Evolutionary conservation across 768 basidiomycete species (phyloP).

Genomic region (Lentinula sp.): DNA sequence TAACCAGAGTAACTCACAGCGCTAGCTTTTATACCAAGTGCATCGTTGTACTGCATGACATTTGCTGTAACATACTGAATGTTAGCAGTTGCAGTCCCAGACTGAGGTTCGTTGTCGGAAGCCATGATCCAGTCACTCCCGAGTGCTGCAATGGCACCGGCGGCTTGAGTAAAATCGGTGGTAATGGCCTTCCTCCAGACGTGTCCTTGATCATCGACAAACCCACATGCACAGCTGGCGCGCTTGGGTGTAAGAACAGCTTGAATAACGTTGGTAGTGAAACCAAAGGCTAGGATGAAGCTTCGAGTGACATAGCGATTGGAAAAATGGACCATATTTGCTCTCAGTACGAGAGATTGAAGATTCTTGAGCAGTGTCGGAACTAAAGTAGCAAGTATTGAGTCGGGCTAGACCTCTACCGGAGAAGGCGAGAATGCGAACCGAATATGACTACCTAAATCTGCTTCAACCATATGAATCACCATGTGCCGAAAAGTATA

Average conservation of each 20-base stretch:
- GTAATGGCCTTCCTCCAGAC: conserved; percentile 12
- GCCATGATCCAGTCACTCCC: conserved; percentile 10
- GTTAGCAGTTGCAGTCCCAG: conserved; percentile 5
- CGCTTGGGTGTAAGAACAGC: background rate
- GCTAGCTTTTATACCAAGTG: conserved; percentile 12
- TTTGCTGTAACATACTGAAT: conserved; percentile 12
- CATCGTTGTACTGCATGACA: conserved; percentile 9
- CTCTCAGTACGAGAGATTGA: no score
- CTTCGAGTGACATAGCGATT: background rate
- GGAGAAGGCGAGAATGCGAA: no score
- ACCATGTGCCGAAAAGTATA: no score
- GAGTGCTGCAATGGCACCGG: conserved; percentile 12
- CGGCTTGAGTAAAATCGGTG: conserved; percentile 10
- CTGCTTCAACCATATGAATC: no score
- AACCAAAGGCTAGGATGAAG: background rate
- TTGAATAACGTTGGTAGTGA: background rate
- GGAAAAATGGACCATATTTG: background rate
- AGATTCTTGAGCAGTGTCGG: no score
- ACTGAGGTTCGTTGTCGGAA: conserved; percentile 9
- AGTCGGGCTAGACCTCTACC: no score
- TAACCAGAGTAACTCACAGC: conserved; percentile 5
- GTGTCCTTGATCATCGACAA: conserved; percentile 10
- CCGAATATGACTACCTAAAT: no score
- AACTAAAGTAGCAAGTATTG: no score
- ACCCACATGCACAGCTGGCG: conserved; percentile 11